These are phyloP conservation scores for Pinus tabuliformis DNA, from an alignment of 75 land plant species.

Conservation along the genomic window DNA sequence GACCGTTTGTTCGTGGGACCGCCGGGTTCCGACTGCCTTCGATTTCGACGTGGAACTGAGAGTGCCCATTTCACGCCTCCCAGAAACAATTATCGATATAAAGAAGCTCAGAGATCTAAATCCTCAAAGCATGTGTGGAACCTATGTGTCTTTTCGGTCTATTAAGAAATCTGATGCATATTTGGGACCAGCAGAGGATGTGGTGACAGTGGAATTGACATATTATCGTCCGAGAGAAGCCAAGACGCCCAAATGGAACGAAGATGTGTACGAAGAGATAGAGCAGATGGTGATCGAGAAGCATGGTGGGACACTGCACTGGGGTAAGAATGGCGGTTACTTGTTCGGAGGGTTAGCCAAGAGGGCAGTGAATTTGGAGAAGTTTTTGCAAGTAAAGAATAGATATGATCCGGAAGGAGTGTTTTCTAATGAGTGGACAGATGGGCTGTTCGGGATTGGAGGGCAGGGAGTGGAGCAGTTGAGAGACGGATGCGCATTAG, in stretches of 20 bases:
- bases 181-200: conserved; percentile 9
- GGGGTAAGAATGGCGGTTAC: conserved; percentile 9
- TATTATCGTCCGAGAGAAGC: conserved; percentile 1
- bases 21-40: not conserved
- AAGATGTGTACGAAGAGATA: conserved; percentile 14
- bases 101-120: conserved; percentile 5
- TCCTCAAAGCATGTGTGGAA: conserved; percentile 3
- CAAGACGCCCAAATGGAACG: not conserved
- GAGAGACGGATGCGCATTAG: no score
- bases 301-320: conserved; percentile 14
- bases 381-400: conserved; percentile 7
- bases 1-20: not conserved
- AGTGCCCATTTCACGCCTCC: not conserved
- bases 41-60: not conserved
- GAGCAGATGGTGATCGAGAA: conserved; percentile 17
- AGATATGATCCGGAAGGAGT: conserved; percentile 8
- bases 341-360: not conserved
- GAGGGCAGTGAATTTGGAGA: not conserved
- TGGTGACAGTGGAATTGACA: conserved; percentile 2
- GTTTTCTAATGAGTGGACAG: conserved; percentile 20
- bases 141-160: conserved; percentile 6
- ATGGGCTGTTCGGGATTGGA: conserved; percentile 7
- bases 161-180: conserved; percentile 13
- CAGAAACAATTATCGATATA: not conserved
- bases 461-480: no score